A percentile compares a stretch with the other conserved stretches of the same genome.
phyloP scores from a whole-genome alignment of 2,329 filamentous ascomycete genomes.

The Sclerotinia sclerotiorum region DNA sequence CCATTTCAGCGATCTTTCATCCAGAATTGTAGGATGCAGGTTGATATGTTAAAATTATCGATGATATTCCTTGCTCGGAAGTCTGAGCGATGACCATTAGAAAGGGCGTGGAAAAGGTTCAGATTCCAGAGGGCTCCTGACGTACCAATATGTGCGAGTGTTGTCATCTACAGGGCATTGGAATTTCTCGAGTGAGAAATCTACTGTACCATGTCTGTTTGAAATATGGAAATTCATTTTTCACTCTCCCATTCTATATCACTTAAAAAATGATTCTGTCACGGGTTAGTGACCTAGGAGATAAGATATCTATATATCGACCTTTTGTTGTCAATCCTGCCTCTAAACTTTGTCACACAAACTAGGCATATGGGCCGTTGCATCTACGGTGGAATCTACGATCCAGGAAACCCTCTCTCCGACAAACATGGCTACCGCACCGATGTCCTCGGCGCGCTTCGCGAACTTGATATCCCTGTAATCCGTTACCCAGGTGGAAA shows the following conservation, averaged over 20 bases:
- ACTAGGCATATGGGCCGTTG: slow-evolving; percentile 81
- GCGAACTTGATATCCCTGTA: slow-evolving; percentile 73
- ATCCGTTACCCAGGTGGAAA: slow-evolving; percentile 82
- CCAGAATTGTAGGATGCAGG: not conserved
- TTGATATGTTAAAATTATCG: not conserved
- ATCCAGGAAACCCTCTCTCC: slow-evolving; percentile 70
- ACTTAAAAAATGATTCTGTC: not conserved
- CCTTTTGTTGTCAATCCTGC: not conserved
- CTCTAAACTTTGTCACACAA: not conserved
- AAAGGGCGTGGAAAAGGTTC: not conserved
- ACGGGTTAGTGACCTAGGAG: not conserved
- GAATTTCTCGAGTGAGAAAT: not conserved
- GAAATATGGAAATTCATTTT: not conserved
- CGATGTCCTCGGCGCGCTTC: slow-evolving; percentile 73
- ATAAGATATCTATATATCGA: not conserved
- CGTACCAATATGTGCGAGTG: no score
- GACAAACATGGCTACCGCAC: slow-evolving; percentile 74
- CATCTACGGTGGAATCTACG: slow-evolving; percentile 85
- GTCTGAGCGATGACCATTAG: not conserved
- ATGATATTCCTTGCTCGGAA: not conserved
- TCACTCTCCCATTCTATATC: not conserved
- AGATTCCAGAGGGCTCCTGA: not conserved
- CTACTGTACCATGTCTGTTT: not conserved
- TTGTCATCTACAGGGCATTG: no score
- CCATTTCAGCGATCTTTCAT: not conserved